Percentiles rank a stretch among this genome's conserved stretches.
phyloP scores from a whole-genome alignment of 2,329 filamentous ascomycete species.

The Coleophoma cylindrospora region DNA sequence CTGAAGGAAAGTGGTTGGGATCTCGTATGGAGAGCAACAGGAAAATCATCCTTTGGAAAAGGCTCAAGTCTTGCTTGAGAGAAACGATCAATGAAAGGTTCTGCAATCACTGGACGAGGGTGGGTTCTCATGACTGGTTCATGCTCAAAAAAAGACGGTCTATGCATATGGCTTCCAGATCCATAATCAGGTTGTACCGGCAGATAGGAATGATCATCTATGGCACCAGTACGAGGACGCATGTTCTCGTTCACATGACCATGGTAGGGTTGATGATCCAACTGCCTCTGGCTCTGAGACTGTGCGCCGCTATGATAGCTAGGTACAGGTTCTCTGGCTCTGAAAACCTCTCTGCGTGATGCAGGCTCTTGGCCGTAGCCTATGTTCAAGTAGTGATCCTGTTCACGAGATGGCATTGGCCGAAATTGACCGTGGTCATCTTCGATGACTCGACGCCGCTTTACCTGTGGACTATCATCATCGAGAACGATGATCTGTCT shows the following conservation, averaged over 20 bases:
- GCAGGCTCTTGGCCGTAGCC: too few relatives aligned
- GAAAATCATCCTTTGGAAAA: conserved; percentile 12
- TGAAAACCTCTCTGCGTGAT: not conserved
- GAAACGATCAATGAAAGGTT: conserved; percentile 22
- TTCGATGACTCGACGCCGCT: conserved; percentile 23
- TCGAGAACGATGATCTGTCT: conserved; percentile 23
- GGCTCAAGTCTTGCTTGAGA: conserved; percentile 24
- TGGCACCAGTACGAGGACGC: conserved; percentile 2
- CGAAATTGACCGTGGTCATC: conserved; percentile 20
- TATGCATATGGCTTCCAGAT: conserved; percentile 8
- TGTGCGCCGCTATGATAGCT: too few relatives aligned
- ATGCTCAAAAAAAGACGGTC: conserved; percentile 6
- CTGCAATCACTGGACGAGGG: conserved; percentile 11
- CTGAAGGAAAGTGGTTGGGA: too few relatives aligned
- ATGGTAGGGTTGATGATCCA: not conserved
- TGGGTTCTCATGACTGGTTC: conserved; percentile 12
- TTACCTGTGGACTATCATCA: conserved; percentile 22
- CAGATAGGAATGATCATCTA: too few relatives aligned
- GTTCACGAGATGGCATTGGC: conserved; percentile 17
- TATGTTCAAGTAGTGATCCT: not conserved
- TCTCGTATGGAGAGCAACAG: conserved; percentile 5
- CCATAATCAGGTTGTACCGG: conserved; percentile 7
- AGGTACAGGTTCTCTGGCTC: not conserved
- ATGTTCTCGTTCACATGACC: conserved; percentile 6
- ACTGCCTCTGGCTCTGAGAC: too few relatives aligned